Base-by-base conservation (phyloP, 805 yeast genomes). In the Sugiyamaella mastotermitis region DNA sequence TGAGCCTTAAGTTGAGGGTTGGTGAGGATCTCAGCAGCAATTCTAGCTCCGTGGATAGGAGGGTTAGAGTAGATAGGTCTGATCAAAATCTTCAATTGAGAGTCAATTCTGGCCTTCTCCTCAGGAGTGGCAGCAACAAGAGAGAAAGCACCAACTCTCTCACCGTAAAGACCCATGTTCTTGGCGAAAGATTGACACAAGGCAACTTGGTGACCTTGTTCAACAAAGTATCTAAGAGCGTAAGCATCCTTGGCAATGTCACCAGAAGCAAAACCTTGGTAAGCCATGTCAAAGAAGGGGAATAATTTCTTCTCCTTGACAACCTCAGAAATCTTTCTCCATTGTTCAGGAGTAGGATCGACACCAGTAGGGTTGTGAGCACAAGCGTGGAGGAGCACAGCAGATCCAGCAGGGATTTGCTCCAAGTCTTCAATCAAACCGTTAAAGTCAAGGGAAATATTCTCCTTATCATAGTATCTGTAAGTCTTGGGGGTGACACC, bases 281-380 rank as follows among this genome's bases (percentile, higher is more conserved):
- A 88, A 2, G 97, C 97, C 78, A 82, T 78, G 66, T 88, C 97
- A 45, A 88, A 76, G 57, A 90, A 69, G 28, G 95, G 94, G 60
- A 83, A 72, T 53, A 84, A 73, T 31, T 71, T 65, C 57, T 75
- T 74, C 34, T 67, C 59, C 50, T 72, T 64, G 28, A 83, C 57
- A 23, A 80, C 75, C 34, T 79, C 76, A 52, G 83, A 68, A 27
- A 90, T 83, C 58, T 72, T 63, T 45, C 72, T 69, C 96, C 95
- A 87, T 58, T 88, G 85, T 47, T 76, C 83, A 19, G 65, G 62
- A 13, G 85, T 76, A 45, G 94, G 92, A 58, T 88, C 97, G 60
- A 88, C 78, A 48, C 97, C 97, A 14, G 97, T 90, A 39, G 97
- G 97, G 69, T 88, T 90, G 68, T 88, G 97, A 55, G 96, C 92